A percentile compares a stretch with the other conserved stretches of the same genome.
Evolutionary conservation across 139 green algal genomes (phyloP).

Genomic region (Auxenochlorella pyrenoidosa): DNA sequence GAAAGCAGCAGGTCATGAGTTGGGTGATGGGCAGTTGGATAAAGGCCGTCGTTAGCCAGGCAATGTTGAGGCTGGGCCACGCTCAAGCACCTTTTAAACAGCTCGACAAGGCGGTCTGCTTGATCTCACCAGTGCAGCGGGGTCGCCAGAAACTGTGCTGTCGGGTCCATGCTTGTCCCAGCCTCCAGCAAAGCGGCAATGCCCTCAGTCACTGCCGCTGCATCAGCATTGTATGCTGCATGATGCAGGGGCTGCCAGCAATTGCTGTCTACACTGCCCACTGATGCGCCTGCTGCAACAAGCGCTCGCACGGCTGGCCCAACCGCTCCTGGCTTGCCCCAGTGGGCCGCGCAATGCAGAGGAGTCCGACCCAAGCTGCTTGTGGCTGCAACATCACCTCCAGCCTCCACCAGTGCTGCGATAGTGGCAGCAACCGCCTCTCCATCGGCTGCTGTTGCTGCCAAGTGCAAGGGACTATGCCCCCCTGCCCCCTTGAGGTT

Average conservation of each 20-base stretch:
- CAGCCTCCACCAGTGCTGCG: no score
- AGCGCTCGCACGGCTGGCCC: not conserved
- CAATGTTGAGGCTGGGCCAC: no score
- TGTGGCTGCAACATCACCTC: not conserved
- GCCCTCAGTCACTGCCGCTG: not conserved
- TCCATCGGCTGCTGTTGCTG: not conserved
- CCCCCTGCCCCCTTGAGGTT: not conserved
- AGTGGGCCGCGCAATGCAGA: not conserved
- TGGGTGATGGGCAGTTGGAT: no score
- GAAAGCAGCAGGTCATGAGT: no score
- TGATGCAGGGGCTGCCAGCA: not conserved
- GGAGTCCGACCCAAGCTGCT: not conserved
- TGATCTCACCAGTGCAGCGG: no score
- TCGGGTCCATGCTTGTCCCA: no score
- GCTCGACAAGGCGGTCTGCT: no score
- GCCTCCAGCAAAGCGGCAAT: not conserved
- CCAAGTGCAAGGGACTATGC: not conserved
- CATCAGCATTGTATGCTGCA: not conserved
- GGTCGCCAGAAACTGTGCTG: no score
- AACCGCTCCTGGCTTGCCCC: not conserved
- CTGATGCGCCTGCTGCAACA: not conserved
- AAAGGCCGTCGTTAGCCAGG: no score
- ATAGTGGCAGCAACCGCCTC: not conserved
- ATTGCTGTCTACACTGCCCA: not conserved
- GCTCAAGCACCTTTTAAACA: no score